Percentiles rank a stretch among this genome's conserved stretches.
These are phyloP conservation scores for Trichoderma hamatum DNA, from an alignment of 2,329 filamentous ascomycete genomes.

Conservation along the genomic window DNA sequence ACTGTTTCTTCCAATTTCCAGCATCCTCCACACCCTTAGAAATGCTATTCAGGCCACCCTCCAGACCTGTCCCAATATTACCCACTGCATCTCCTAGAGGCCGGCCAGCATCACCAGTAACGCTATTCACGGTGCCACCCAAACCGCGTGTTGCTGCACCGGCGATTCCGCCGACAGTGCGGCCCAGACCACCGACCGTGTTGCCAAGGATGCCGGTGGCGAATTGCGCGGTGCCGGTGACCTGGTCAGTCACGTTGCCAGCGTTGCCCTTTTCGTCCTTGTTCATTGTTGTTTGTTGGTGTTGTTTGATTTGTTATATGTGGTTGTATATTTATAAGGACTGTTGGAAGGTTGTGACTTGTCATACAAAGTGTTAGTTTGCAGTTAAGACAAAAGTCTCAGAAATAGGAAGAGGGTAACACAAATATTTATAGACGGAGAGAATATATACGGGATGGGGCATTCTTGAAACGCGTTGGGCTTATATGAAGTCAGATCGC, in stretches of 20 bases:
- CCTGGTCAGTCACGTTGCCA: constrained; percentile 35
- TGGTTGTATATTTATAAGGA: not conserved
- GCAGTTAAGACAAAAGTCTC: not conserved
- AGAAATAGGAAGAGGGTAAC: not conserved
- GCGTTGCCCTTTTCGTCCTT: constrained; percentile 32
- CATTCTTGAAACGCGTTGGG: not conserved
- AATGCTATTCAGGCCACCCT: constrained; percentile 53
- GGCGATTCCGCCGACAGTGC: constrained; percentile 47
- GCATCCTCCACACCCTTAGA: constrained; percentile 61
- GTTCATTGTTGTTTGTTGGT: constrained; percentile 30
- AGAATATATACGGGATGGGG: not conserved
- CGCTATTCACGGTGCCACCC: constrained; percentile 57
- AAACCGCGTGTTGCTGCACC: constrained; percentile 60
- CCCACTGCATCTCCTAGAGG: constrained; percentile 59
- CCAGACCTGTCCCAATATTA: constrained; percentile 56
- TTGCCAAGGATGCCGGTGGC: constrained; percentile 47
- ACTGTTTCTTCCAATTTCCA: constrained; percentile 57
- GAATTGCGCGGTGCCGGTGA: constrained; percentile 43
- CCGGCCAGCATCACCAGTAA: constrained; percentile 56
- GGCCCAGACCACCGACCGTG: constrained; percentile 45
- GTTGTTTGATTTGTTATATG: not conserved
- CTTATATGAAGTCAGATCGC: not conserved
- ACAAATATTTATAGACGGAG: constrained; percentile 1
- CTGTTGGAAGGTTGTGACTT: not conserved
- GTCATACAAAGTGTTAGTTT: not conserved